These are phyloP conservation scores for Ustilago esculenta DNA, from an alignment of 1,284 basidiomycete genomes.

Conservation along the genomic window DNA sequence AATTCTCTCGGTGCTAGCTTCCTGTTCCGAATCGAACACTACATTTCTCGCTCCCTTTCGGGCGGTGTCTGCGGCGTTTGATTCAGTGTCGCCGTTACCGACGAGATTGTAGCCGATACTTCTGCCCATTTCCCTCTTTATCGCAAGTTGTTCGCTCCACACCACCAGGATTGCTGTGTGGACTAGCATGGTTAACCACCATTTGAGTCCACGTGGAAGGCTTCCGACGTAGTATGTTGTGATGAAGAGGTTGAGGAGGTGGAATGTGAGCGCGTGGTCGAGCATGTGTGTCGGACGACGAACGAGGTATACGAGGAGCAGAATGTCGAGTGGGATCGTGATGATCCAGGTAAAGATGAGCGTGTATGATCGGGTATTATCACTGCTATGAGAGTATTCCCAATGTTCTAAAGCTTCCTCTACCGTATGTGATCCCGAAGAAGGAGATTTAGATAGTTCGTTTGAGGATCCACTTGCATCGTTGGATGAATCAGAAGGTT, in stretches of 20 bases:
- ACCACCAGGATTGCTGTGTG: slow-evolving; percentile 80
- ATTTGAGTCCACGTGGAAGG: slow-evolving; percentile 75
- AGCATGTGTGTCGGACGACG: slow-evolving; percentile 91
- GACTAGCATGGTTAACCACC: slow-evolving; percentile 72
- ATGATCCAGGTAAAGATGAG: slow-evolving; percentile 30
- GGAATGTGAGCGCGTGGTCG: slow-evolving; percentile 89
- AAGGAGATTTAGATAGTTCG: no score
- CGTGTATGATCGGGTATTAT: slow-evolving; percentile 7
- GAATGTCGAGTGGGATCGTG: slow-evolving; percentile 70
- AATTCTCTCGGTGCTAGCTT: slow-evolving; percentile 5
- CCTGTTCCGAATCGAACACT: slow-evolving; percentile 15
- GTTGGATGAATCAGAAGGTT: no score
- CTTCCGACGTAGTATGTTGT: slow-evolving; percentile 89
- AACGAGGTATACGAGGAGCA: slow-evolving; percentile 85
- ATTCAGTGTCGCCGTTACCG: slow-evolving; percentile 9
- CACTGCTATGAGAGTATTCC: slow-evolving; percentile 69
- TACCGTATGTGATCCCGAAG: slow-evolving; percentile 20
- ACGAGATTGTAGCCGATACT: slow-evolving; percentile 29
- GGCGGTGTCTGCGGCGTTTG: no score
- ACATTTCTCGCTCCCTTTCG: not conserved
- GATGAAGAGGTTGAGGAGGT: slow-evolving; percentile 87
- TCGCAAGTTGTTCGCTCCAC: slow-evolving; percentile 85
- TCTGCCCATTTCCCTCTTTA: slow-evolving; percentile 82
- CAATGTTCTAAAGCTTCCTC: slow-evolving; percentile 72
- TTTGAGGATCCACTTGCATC: no score